These are phyloP conservation scores for Schwanniomyces pseudopolymorphus DNA, from an alignment of 805 yeast species.

Conservation along the genomic window DNA sequence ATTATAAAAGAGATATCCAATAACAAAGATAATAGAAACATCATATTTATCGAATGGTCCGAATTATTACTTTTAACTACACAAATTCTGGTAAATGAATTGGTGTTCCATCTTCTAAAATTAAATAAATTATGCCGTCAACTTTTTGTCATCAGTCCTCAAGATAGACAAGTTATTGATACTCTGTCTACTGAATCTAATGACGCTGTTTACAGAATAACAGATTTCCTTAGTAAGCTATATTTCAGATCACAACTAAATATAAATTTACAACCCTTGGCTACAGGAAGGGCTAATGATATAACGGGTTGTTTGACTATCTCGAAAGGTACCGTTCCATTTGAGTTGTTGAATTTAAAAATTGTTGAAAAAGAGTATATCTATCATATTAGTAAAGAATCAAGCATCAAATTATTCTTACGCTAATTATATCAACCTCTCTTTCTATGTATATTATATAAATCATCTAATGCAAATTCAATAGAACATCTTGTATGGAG, in stretches of 20 bases:
- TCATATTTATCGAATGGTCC: slow-evolving; percentile 46
- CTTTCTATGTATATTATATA: slow-evolving; percentile 49
- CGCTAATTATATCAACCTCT: slow-evolving; percentile 22
- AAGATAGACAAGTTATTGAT: slow-evolving; percentile 37
- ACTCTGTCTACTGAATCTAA: slow-evolving; percentile 15
- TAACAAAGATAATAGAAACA: slow-evolving; percentile 10
- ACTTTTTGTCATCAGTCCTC: slow-evolving; percentile 36
- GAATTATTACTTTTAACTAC: slow-evolving; percentile 50
- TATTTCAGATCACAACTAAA: slow-evolving; percentile 52
- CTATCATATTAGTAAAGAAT: slow-evolving; percentile 58
- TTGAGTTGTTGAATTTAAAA: slow-evolving; percentile 13
- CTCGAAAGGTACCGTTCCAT: slow-evolving; percentile 51
- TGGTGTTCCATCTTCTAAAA: slow-evolving; percentile 31
- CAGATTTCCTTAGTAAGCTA: slow-evolving; percentile 48
- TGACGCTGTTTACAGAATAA: slow-evolving; percentile 40
- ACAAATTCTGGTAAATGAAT: slow-evolving; percentile 28
- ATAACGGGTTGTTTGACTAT: slow-evolving; percentile 71
- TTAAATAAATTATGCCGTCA: slow-evolving; percentile 32
- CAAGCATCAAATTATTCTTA: slow-evolving; percentile 43
- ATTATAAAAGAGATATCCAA: slow-evolving; percentile 11
- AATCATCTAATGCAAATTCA: slow-evolving; percentile 83
- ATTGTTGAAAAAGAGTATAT: slow-evolving; percentile 64
- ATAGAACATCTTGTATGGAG: slow-evolving; percentile 86
- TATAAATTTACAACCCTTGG: slow-evolving; percentile 62
- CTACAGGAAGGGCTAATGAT: slow-evolving; percentile 81